These are phyloP conservation scores for Gomphus bonarii DNA, from an alignment of 1,284 basidiomycete species.

Conservation along the genomic window DNA sequence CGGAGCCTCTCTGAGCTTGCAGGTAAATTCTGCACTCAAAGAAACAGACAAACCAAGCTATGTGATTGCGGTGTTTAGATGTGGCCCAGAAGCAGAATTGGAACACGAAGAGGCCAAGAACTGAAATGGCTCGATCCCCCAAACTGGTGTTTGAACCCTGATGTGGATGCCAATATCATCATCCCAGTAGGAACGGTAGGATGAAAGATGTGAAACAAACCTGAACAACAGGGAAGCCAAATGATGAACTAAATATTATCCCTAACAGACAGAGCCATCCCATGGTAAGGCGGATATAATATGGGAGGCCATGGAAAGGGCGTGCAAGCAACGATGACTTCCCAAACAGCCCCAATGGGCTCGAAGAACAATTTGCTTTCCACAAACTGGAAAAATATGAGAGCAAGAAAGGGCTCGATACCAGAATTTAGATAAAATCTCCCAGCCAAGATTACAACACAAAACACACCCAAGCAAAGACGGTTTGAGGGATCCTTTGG, in stretches of 20 bases:
- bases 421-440: neutral
- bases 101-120: slow-evolving; percentile 70
- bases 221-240: slow-evolving; percentile 55
- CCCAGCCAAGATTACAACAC: slow-evolving; percentile 25
- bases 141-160: slow-evolving; percentile 43
- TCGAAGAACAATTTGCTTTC: slow-evolving; percentile 55
- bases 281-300: slow-evolving; percentile 40
- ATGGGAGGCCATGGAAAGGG: slow-evolving; percentile 64
- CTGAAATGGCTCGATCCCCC: slow-evolving; percentile 72
- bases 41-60: slow-evolving; percentile 47
- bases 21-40: slow-evolving; percentile 1
- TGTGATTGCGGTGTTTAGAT: slow-evolving; percentile 46
- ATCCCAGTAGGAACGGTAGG: neutral
- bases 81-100: slow-evolving; percentile 60
- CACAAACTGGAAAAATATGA: slow-evolving; percentile 73
- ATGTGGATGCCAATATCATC: neutral
- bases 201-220: slow-evolving; percentile 29
- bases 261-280: slow-evolving; percentile 69
- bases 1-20: slow-evolving; percentile 8
- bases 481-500: slow-evolving; percentile 62
- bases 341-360: slow-evolving; percentile 59
- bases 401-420: slow-evolving; percentile 15
- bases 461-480: slow-evolving; percentile 75
- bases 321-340: slow-evolving; percentile 47
- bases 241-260: slow-evolving; percentile 73